A percentile compares a stretch with the other conserved stretches of the same genome.
phyloP scores from a whole-genome alignment of 495 filamentous ascomycete species.

The Echria macrotheca region DNA sequence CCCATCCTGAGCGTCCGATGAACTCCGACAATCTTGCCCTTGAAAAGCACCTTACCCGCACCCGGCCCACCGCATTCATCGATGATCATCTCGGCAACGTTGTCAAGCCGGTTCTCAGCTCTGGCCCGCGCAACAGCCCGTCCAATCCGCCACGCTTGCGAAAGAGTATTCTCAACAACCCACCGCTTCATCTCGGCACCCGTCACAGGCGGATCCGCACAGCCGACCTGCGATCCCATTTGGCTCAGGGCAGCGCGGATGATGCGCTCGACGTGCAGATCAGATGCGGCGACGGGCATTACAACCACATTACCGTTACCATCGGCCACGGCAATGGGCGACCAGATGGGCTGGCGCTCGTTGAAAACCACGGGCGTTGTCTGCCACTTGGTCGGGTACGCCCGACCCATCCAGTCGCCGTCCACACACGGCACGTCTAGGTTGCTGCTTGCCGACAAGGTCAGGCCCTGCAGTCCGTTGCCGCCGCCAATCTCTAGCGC shows the following conservation, averaged over 20 bases:
- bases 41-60: constrained; percentile 49
- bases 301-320: constrained; percentile 46
- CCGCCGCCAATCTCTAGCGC: constrained; percentile 51
- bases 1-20: constrained; percentile 51
- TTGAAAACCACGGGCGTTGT: constrained; percentile 50
- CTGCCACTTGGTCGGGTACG: constrained; percentile 54
- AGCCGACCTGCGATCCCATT: constrained; percentile 45
- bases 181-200: constrained; percentile 43
- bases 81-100: constrained; percentile 51
- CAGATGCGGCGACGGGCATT: constrained; percentile 35
- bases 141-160: constrained; percentile 50
- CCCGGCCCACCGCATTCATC: constrained; percentile 49
- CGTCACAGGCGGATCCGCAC: constrained; percentile 39
- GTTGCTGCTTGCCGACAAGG: constrained; percentile 35
- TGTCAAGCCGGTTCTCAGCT: constrained; percentile 40
- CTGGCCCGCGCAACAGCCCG: constrained; percentile 48
- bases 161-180: constrained; percentile 48
- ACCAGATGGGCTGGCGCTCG: constrained; percentile 41
- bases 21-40: constrained; percentile 57
- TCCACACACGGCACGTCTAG: constrained; percentile 49
- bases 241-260: constrained; percentile 39
- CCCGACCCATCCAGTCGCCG: constrained; percentile 54
- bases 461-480: constrained; percentile 51
- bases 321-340: constrained; percentile 43
- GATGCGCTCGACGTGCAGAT: constrained; percentile 35